These are phyloP conservation scores for Pleurotus tuber-regium DNA, from an alignment of 768 basidiomycete species.

Conservation along the genomic window DNA sequence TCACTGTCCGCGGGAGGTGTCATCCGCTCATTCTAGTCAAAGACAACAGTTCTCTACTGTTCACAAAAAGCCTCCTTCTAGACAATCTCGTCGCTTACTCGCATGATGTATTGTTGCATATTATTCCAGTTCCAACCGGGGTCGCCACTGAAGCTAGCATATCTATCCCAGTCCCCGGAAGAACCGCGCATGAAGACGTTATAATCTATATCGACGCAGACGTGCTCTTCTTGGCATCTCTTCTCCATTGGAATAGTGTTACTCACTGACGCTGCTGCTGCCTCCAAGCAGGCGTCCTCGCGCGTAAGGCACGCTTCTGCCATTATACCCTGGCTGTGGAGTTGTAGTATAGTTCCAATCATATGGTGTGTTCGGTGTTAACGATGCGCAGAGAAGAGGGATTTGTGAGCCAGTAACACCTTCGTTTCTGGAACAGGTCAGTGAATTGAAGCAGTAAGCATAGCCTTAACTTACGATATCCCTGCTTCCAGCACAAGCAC, in stretches of 20 bases:
- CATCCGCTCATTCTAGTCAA: constrained; percentile 33
- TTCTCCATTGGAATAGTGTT: too few species aligned
- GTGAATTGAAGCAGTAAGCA: background rate
- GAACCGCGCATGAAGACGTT: constrained; percentile 24
- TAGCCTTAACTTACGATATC: background rate
- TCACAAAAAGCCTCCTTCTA: too few species aligned
- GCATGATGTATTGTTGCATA: constrained; percentile 19
- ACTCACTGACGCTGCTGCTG: constrained; percentile 7
- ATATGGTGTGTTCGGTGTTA: background rate
- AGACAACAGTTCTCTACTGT: too few species aligned
- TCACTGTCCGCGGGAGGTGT: constrained; percentile 31
- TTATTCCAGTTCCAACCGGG: constrained; percentile 26
- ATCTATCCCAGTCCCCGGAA: constrained; percentile 22
- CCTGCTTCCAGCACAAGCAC: constrained; percentile 9
- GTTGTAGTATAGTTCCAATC: constrained; percentile 22
- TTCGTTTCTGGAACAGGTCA: background rate
- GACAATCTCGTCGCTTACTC: background rate
- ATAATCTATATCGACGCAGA: constrained; percentile 16
- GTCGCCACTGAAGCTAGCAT: constrained; percentile 21
- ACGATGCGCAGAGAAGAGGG: constrained; percentile 2
- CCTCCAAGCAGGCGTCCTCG: constrained; percentile 19
- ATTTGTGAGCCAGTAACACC: background rate
- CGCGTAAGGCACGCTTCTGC: constrained; percentile 14
- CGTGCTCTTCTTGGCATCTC: too few species aligned
- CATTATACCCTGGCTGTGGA: constrained; percentile 17